Evolutionary conservation across 805 yeast species (phyloP), one percentile per base, ranked within the genome.

Genomic region (Suhomyces tanzawaensis): DNA sequence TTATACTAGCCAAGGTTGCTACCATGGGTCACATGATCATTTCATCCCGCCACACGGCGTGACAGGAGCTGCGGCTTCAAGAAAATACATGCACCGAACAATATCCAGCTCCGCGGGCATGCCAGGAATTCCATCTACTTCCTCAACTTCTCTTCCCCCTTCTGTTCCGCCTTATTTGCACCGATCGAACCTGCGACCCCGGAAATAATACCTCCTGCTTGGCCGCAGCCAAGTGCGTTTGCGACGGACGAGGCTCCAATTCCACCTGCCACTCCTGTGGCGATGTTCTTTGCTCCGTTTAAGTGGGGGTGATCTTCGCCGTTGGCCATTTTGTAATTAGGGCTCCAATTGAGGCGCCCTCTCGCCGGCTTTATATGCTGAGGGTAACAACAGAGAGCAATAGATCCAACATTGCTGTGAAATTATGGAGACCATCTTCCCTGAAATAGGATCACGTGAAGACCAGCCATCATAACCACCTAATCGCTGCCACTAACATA

Each of bases 211-310:
- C 63, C 68, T 13, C 68, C 67, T 3, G 44, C 64, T 12, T 41
- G 41, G 2, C 70, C 70, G 29, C 58, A 31, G n/a, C 49, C 53
- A 16, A 59, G 47, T 30, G 50, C 51, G 40, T 63, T 65, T n/a
- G 70, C 70, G 5, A 58, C 57, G 46, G 58, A 58, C 46, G 56
- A 57, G 13, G 63, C 70, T 6, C 56, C 66, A 15, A 64, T 15
- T 9, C 66, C 60, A 3, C 70, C 70, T 2, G 57, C 66, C 26
- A 64, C 62, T 4, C 61, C 51, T 12, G 56, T 63, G 8, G 58
- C 68, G 37, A 64, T 62, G 49, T 60, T 49, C 44, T 64, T 63
- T 32, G 32, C 32, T 29, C 23, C 23, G 32, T 29, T 29, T 7
- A 29, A 18, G 18, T 29, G 32, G 16, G 32, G 32, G n/a, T 29